Percentiles rank a stretch among this genome's conserved stretches.
Conservation (phyloP, 2,329 filamentous ascomycete genomes). For the Penicillium sp. region DNA sequence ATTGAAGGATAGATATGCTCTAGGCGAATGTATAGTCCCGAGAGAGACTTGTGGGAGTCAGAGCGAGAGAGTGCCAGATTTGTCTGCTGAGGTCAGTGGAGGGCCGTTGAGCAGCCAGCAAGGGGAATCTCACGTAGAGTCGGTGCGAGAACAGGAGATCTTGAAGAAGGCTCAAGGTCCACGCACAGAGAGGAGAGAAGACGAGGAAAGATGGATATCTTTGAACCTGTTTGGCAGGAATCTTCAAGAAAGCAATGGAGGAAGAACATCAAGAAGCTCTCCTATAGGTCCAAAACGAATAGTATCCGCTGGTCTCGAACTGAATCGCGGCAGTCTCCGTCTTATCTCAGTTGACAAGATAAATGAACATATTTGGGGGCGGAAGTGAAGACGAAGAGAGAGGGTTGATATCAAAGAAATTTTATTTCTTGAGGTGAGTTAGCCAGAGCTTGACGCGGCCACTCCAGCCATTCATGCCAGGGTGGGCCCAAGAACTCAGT, state of each 20-base stretch:
- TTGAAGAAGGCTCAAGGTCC: no score
- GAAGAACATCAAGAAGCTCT: no score
- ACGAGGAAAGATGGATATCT: no score
- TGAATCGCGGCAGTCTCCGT: no score
- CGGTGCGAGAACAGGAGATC: no score
- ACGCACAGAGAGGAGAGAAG: no score
- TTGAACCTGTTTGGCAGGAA: no score
- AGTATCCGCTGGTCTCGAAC: no score
- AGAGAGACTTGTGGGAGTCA: background rate
- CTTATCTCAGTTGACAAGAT: background rate
- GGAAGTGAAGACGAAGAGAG: background rate
- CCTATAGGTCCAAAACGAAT: no score
- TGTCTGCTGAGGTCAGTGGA: background rate
- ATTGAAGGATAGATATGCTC: background rate
- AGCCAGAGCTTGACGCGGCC: slow-evolving; percentile 19
- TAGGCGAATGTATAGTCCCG: background rate
- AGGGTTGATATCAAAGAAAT: background rate
- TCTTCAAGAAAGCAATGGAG: no score
- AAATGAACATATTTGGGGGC: background rate
- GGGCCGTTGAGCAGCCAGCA: background rate
- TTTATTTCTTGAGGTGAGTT: background rate
- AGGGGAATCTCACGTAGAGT: background rate
- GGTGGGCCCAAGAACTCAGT: slow-evolving; percentile 25
- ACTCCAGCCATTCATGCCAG: slow-evolving; percentile 33
- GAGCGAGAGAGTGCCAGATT: background rate